Percentiles rank a stretch among this genome's conserved stretches.
Evolutionary conservation across 2,329 filamentous ascomycete genomes (phyloP).

Genomic region (Cladosporium sp.): DNA sequence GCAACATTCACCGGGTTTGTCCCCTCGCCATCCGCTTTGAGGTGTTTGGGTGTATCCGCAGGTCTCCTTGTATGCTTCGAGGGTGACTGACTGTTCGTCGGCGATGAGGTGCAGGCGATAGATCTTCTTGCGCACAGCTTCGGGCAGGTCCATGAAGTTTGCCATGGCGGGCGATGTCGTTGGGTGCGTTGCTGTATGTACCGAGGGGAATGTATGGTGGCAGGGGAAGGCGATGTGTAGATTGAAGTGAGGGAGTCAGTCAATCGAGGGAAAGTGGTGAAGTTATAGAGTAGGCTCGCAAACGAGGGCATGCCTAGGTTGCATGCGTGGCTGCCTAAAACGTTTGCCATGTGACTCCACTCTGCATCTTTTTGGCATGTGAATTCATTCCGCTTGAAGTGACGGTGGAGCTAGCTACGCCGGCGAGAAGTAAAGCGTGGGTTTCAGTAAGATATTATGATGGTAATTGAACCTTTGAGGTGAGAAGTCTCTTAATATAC

Average conservation of each 20-base stretch:
- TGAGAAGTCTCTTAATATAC: no score
- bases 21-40: neutral
- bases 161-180: slow-evolving; percentile 21
- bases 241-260: slow-evolving; percentile 13
- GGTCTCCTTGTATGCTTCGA: neutral
- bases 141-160: slow-evolving; percentile 30
- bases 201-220: neutral
- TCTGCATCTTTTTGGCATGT: neutral
- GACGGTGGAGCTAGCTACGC: no score
- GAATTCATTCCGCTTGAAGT: neutral
- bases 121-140: slow-evolving; percentile 27
- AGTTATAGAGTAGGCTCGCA: neutral
- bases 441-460: no score
- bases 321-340: neutral
- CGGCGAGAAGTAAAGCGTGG: no score
- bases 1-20: no score
- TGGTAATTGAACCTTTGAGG: no score
- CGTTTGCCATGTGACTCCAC: no score
- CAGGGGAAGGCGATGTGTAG: neutral
- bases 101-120: slow-evolving; percentile 29
- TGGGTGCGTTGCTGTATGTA: neutral
- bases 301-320: no score
- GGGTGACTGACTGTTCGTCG: slow-evolving; percentile 18
- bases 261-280: neutral
- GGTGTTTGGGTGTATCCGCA: no score